Evolutionary conservation across 2,329 filamentous ascomycete species (phyloP).

Genomic region (Curvularia hawaiiensis): DNA sequence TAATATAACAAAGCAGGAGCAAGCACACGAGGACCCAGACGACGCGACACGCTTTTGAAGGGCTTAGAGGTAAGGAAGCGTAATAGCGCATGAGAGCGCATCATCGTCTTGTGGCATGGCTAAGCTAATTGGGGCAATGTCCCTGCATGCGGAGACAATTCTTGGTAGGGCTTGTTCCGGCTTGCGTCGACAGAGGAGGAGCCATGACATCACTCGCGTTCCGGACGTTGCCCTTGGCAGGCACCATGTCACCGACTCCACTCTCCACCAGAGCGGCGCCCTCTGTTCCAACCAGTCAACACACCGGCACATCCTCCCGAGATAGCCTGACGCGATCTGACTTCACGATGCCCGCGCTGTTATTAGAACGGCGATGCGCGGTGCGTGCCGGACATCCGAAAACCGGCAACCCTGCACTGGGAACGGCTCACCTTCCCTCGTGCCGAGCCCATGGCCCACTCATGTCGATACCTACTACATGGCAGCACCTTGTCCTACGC

Average conservation of each 20-base stretch:
- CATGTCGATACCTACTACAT: not conserved
- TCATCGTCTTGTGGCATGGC: constrained; percentile 16
- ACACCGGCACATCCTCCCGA: not conserved
- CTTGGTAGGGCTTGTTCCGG: constrained; percentile 19
- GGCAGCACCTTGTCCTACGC: not conserved
- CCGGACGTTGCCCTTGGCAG: constrained; percentile 19
- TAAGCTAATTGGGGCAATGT: constrained; percentile 10
- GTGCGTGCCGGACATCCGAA: constrained; percentile 12
- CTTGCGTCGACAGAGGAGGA: constrained; percentile 1
- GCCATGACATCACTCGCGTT: constrained; percentile 23
- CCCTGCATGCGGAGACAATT: constrained; percentile 16
- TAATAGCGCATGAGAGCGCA: constrained; percentile 18
- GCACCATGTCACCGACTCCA: constrained; percentile 8
- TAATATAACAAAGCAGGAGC: not conserved
- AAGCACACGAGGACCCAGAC: constrained; percentile 6
- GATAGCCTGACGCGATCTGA: not conserved
- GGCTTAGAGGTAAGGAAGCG: not conserved
- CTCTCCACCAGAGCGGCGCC: not conserved
- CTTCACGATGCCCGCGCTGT: not conserved
- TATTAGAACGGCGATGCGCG: not conserved
- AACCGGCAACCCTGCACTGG: not conserved
- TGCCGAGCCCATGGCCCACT: not conserved
- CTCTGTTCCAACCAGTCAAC: not conserved
- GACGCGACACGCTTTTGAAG: constrained; percentile 10
- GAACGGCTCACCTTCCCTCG: not conserved